Base-by-base conservation (phyloP, 805 yeast species). In the Myxozyma vanderwaltii region DNA sequence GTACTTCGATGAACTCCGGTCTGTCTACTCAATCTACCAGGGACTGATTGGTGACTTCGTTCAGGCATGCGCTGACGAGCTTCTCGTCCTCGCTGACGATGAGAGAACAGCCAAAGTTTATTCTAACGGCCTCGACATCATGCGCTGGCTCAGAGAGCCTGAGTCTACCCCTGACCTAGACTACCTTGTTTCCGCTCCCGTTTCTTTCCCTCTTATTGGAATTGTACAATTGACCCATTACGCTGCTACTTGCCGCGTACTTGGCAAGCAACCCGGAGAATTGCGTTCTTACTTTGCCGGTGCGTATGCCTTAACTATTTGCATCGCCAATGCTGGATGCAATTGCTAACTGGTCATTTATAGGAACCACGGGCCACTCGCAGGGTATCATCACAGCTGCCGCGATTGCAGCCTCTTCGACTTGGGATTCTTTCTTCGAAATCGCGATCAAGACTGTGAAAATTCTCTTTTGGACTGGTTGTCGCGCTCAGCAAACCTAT, bases 141-240 rank as follows among this genome's bases (percentile, higher is more conserved):
- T 91, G 69, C 79, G 82, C 58, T 94, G 99, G 99, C 85, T 94
- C 69, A 83, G 83, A 67, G 79, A 83, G 68, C 91, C 94, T 63
- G 91, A 88, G 70, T 80, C 84, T 69, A 89, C 96, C 53, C 99
- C 99, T 59, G 89, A 89, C 70, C 83, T 79, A 69, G 96, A 91
- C 74, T 91, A 91, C 73, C 79, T 94, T 67, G 81, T 94, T 68
- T 85, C 89, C 23, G 96, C 92, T 50, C 97, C 98, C 57, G 90
- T 94, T 45, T 87, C 96, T 31, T 92, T 97, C 75, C 99, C 99
- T n/a, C 81, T 92, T 71, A 94, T 94, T 71, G 94, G 97, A 78
- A 87, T 91, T 56, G 91, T 92, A 72, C 99, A 94, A 78, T 81
- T 94, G 71, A 87, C 92, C 68, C 97, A 94, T 78, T 92, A 86